These are phyloP conservation scores for Halteria grandinella DNA, from an alignment of 73 alveolate species.

Conservation along the genomic window DNA sequence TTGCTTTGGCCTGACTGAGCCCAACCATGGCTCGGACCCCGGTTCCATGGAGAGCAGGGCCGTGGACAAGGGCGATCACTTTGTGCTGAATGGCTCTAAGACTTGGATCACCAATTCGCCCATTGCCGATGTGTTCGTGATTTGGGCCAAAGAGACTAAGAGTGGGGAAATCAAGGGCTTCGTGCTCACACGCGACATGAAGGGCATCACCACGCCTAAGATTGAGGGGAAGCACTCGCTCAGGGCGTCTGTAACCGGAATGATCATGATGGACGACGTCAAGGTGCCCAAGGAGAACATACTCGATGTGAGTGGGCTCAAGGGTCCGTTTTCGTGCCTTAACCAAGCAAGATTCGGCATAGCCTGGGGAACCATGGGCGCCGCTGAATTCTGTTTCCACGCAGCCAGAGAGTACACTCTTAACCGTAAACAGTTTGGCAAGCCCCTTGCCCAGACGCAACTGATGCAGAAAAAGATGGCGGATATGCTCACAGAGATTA, in stretches of 20 bases:
- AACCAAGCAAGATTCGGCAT: conserved; percentile 94
- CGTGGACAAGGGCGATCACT: conserved; percentile 83
- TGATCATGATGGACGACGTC: conserved; percentile 95
- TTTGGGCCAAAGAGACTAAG: conserved; percentile 91
- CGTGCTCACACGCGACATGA: conserved; percentile 85
- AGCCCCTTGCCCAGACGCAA: conserved; percentile 81
- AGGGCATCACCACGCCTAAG: conserved; percentile 92
- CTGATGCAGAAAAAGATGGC: conserved; percentile 87
- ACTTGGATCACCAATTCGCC: conserved; percentile 97
- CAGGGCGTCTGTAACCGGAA: conserved; percentile 92
- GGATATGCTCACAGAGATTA: conserved; percentile 84
- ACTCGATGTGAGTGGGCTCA: conserved; percentile 80
- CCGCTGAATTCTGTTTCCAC: conserved; percentile 93
- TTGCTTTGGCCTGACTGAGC: conserved; percentile 96
- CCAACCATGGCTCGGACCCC: conserved; percentile 94
- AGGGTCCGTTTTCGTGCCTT: conserved; percentile 95
- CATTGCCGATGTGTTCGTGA: conserved; percentile 89
- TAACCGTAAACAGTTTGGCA: conserved; percentile 80
- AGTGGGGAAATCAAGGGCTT: conserved; percentile 85
- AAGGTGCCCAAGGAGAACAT: conserved; percentile 85
- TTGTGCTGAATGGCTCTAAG: conserved; percentile 87
- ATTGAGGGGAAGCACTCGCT: conserved; percentile 93
- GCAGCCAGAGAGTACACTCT: conserved; percentile 78
- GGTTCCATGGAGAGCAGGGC: conserved; percentile 84
- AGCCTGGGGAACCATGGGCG: conserved; percentile 97